Evolutionary conservation across 768 basidiomycete genomes (phyloP), one percentile per base, ranked within the genome.

Genomic region (Lentinula sp.): DNA sequence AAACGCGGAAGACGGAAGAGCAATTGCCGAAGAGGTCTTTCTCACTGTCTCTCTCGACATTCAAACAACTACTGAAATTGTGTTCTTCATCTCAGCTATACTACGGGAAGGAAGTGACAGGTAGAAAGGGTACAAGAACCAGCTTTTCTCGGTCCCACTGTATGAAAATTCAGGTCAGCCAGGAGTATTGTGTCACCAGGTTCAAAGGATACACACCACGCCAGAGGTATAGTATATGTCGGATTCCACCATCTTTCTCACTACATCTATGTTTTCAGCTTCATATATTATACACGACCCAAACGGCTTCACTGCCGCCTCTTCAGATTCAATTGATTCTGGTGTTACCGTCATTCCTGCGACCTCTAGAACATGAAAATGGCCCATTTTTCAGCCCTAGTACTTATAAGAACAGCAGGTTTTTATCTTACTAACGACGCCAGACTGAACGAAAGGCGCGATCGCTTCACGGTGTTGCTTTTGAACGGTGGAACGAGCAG

Each of bases 101-200:
- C 64, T 52, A 70, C 42, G 69, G 68, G 45, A 70, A 68, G 9
- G 63, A 63, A 18, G 73, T 73, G 51, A 75, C 76, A 60, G 77
- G 68, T n/a, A 76, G 37, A 50, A 80, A 76, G 7, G 85, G 84
- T 39, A 76, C 61, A 58, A 87, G 81, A 3, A 78, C 71, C 35
- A 86, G 60, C 65, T 79, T 82, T 65, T 84, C 80, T 62, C 74
- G 78, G 65, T 87, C 84, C 85, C 86, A 87, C 85, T 87, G 59
- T 9, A 48, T 21, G 45, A 10, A 49, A 6, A 8, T 4, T 15
- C 11, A 32, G 5, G 18, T 46, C 34, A 34, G 40, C 42, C 31
- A 9, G 28, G 15, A 37, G 31, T 28, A 28, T 15, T 23, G 9
- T 40, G 18, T 31, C 8, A 7, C 15, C 31, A 13, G 39, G 58